Percentiles rank a stretch among this genome's conserved stretches.
phyloP scores from a whole-genome alignment of 139 green algal species.

The Volvox africanus region DNA sequence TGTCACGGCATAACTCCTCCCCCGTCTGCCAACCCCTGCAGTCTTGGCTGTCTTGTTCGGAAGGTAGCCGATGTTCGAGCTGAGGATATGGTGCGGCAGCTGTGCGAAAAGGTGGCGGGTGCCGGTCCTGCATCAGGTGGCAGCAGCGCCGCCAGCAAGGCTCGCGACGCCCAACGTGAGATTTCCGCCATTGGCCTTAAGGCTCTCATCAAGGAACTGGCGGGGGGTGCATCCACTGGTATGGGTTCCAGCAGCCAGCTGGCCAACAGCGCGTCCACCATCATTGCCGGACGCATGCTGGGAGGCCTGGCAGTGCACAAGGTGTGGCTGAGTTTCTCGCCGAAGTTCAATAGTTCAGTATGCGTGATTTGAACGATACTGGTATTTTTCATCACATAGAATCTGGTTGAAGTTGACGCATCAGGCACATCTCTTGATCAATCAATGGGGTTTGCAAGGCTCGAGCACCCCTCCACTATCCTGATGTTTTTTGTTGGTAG shows the following conservation, averaged over 20 bases:
- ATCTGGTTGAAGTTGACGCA: too few relatives aligned
- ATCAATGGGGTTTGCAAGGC: too few relatives aligned
- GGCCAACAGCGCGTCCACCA: slow-evolving; percentile 43
- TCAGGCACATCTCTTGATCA: too few relatives aligned
- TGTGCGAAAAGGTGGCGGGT: slow-evolving; percentile 78
- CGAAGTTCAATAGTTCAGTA: too few relatives aligned
- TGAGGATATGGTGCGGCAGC: slow-evolving; percentile 69
- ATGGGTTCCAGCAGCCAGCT: slow-evolving; percentile 31
- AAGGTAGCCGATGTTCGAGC: slow-evolving; percentile 76
- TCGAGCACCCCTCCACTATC: too few relatives aligned
- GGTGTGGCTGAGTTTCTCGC: slow-evolving; percentile 9
- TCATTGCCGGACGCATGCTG: slow-evolving; percentile 57
- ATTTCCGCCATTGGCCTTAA: slow-evolving; percentile 89
- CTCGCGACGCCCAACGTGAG: slow-evolving; percentile 68
- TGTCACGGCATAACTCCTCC: background rate
- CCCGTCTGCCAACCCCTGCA: slow-evolving; percentile 47
- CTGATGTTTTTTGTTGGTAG: too few relatives aligned
- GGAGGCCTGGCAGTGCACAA: slow-evolving; percentile 42
- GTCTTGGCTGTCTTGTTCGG: slow-evolving; percentile 87
- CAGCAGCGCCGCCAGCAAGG: slow-evolving; percentile 27
- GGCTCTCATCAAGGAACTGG: slow-evolving; percentile 76
- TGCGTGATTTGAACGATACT: too few relatives aligned
- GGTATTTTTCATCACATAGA: too few relatives aligned
- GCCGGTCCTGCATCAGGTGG: slow-evolving; percentile 14
- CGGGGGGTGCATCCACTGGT: background rate